These are phyloP conservation scores for Hygrophoropsis aurantiaca DNA, from an alignment of 768 basidiomycete genomes.

Conservation along the genomic window DNA sequence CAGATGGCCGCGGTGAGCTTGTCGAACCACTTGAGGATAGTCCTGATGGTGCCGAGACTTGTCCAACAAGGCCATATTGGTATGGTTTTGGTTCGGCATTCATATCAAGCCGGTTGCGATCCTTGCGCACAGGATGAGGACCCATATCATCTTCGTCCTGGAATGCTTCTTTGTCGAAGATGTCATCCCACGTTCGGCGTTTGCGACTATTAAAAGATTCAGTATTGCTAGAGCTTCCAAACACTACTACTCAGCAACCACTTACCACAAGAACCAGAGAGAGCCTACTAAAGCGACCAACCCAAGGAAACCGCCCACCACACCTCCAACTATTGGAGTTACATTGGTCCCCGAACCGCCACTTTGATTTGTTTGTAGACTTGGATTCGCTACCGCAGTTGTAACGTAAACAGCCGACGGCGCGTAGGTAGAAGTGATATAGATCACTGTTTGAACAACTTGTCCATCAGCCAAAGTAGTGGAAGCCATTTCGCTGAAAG, in stretches of 20 bases:
- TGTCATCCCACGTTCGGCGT: constrained; percentile 48
- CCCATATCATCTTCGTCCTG: constrained; percentile 24
- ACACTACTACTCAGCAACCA: constrained; percentile 6
- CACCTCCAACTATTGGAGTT: constrained; percentile 53
- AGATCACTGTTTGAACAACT: constrained; percentile 34
- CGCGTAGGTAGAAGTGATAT: constrained; percentile 36
- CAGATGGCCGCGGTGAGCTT: constrained; percentile 32
- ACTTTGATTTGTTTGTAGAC: constrained; percentile 12
- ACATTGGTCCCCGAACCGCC: constrained; percentile 29
- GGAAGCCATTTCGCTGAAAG: constrained; percentile 29
- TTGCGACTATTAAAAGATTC: constrained; percentile 36
- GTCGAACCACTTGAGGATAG: constrained; percentile 28
- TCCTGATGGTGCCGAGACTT: constrained; percentile 22
- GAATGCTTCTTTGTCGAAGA: constrained; percentile 44
- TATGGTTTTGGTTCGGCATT: constrained; percentile 53
- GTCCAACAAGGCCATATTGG: constrained; percentile 62
- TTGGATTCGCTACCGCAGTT: constrained; percentile 13
- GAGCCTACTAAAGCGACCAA: constrained; percentile 42
- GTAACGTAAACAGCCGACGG: constrained; percentile 29
- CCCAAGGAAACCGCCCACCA: constrained; percentile 54
- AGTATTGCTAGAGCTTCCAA: constrained; percentile 7
- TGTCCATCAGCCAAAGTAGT: constrained; percentile 43
- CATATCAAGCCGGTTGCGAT: constrained; percentile 28
- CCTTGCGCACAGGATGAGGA: constrained; percentile 15
- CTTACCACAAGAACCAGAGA: constrained; percentile 54